Evolutionary conservation across 2,329 filamentous ascomycete species (phyloP).

Genomic region (Pseudonectria buxi): DNA sequence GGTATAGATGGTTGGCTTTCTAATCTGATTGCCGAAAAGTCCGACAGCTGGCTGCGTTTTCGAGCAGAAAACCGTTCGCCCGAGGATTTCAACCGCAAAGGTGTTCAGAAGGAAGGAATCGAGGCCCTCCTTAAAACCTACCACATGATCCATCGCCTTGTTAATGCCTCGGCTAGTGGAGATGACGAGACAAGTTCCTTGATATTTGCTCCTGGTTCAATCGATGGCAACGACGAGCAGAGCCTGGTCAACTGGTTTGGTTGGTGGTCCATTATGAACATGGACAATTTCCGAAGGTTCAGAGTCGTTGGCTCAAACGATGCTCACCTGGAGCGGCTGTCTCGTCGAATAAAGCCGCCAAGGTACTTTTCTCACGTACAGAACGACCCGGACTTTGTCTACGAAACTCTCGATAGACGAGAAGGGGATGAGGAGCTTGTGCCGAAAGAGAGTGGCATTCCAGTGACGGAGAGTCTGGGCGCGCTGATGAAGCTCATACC

Average conservation of each 20-base stretch:
- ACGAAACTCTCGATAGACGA: slow-evolving; percentile 3
- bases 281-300: slow-evolving; percentile 49
- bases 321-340: slow-evolving; percentile 13
- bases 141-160: slow-evolving; percentile 12
- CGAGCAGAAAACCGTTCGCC: background rate
- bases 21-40: slow-evolving; percentile 19
- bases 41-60: background rate
- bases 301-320: slow-evolving; percentile 44
- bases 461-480: background rate
- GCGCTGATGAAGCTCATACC: slow-evolving; percentile 2
- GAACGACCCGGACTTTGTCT: slow-evolving; percentile 30
- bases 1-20: slow-evolving; percentile 24
- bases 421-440: background rate
- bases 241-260: slow-evolving; percentile 58
- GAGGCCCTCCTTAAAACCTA: slow-evolving; percentile 18
- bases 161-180: slow-evolving; percentile 2
- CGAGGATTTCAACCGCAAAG: background rate
- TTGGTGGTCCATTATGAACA: slow-evolving; percentile 45
- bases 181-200: slow-evolving; percentile 26
- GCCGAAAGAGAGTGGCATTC: background rate
- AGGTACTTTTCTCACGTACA: slow-evolving; percentile 29
- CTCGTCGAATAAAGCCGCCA: slow-evolving; percentile 16
- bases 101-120: slow-evolving; percentile 5
- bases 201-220: slow-evolving; percentile 38
- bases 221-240: slow-evolving; percentile 55